Percentiles rank a stretch among this genome's conserved stretches.
phyloP scores from a whole-genome alignment of 768 basidiomycete species.

The Termitomyces sp. region DNA sequence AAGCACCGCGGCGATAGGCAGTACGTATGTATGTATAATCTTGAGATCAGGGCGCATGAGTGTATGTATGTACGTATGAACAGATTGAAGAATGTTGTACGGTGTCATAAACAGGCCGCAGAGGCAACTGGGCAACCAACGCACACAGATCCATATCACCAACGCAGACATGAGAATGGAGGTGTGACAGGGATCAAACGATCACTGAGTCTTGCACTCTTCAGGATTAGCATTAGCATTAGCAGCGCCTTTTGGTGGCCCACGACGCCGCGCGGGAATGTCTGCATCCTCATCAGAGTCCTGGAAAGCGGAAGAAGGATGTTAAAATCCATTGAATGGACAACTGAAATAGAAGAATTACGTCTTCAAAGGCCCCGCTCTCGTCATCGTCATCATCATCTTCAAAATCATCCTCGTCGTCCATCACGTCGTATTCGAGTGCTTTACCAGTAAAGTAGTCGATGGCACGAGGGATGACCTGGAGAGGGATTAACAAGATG shows the following conservation, averaged over 20 bases:
- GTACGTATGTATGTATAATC: constrained; percentile 1
- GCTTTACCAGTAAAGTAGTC: constrained; percentile 99
- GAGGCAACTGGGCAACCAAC: neutral
- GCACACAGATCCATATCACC: neutral
- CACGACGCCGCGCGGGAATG: constrained; percentile 52
- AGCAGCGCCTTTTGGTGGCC: constrained; percentile 48
- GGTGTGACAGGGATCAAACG: neutral
- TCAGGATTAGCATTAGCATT: constrained; percentile 62
- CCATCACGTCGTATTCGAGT: constrained; percentile 74
- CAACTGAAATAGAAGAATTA: constrained; percentile 18
- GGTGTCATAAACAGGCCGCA: neutral
- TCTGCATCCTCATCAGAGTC: constrained; percentile 73
- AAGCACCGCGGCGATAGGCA: constrained; percentile 2
- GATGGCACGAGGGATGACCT: constrained; percentile 93
- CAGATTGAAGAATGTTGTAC: neutral
- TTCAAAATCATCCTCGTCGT: constrained; percentile 55
- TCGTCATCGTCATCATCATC: constrained; percentile 47
- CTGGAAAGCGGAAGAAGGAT: constrained; percentile 24
- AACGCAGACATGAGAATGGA: neutral
- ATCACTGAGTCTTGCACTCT: constrained; percentile 90
- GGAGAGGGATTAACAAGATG: neutral
- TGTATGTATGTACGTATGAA: neutral
- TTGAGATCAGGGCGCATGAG: neutral
- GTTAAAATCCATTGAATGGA: neutral
- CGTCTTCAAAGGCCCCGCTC: constrained; percentile 46